These are phyloP conservation scores for Bothia castanella DNA, from an alignment of 1,284 basidiomycete genomes.

Conservation along the genomic window DNA sequence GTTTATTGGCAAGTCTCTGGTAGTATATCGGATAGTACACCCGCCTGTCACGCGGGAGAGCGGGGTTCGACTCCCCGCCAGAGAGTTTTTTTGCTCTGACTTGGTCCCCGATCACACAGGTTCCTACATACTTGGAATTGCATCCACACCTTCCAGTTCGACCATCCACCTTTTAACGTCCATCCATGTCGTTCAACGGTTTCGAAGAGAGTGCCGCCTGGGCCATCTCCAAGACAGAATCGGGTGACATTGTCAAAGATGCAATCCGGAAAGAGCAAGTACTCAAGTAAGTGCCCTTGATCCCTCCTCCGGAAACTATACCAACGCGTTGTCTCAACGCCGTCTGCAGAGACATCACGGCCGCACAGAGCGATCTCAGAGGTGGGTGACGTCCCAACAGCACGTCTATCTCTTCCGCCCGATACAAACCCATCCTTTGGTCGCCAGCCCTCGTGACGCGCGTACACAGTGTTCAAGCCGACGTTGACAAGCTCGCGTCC, in stretches of 20 bases:
- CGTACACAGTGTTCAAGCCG: constrained; percentile 64
- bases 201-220: constrained; percentile 61
- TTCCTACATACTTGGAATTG: too few species aligned
- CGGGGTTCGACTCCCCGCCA: constrained; percentile 46
- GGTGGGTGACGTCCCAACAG: constrained; percentile 39
- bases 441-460: constrained; percentile 62
- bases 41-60: constrained; percentile 45
- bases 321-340: neutral
- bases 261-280: constrained; percentile 67
- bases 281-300: constrained; percentile 44
- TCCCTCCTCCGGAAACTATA: neutral
- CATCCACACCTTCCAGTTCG: too few species aligned
- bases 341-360: constrained; percentile 57
- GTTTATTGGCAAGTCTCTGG: constrained; percentile 31
- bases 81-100: constrained; percentile 29
- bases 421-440: constrained; percentile 4
- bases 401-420: neutral
- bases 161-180: neutral
- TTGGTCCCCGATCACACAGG: neutral
- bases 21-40: constrained; percentile 46
- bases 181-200: constrained; percentile 43
- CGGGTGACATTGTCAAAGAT: constrained; percentile 65
- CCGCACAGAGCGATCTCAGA: constrained; percentile 69
- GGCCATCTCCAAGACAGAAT: constrained; percentile 47
- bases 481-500: constrained; percentile 71